phyloP scores from a whole-genome alignment of 1,284 basidiomycete genomes.

The Grifola frondosa region DNA sequence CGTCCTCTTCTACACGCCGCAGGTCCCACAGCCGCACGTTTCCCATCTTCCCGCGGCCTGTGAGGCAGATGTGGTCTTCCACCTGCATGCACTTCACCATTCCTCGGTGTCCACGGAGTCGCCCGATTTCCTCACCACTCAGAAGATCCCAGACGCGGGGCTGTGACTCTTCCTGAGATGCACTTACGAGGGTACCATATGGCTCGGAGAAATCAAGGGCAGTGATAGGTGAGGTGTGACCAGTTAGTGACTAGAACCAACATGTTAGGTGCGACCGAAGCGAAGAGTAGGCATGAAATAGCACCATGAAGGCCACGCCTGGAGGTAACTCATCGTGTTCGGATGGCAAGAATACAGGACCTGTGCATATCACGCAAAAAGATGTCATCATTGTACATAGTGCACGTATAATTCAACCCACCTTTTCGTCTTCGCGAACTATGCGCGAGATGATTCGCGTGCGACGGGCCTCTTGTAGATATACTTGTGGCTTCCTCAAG shows the following conservation, averaged over 20 bases:
- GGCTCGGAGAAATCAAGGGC: conserved; percentile 96
- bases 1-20: conserved; percentile 74
- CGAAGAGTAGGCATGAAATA: conserved; percentile 13
- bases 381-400: conserved; percentile 5
- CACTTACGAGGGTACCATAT: conserved; percentile 90
- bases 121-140: conserved; percentile 77
- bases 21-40: conserved; percentile 88
- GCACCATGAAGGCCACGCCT: conserved; percentile 95
- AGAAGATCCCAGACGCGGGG: conserved; percentile 89
- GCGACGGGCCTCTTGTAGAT: conserved; percentile 34
- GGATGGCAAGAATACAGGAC: conserved; percentile 93
- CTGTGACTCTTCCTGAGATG: conserved; percentile 76
- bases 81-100: conserved; percentile 91
- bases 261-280: conserved; percentile 4
- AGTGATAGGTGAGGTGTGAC: conserved; percentile 80
- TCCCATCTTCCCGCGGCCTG: conserved; percentile 88
- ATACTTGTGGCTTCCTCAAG: conserved; percentile 54
- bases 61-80: conserved; percentile 89
- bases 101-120: conserved; percentile 76
- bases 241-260: conserved; percentile 68
- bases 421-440: conserved; percentile 79
- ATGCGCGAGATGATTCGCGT: conserved; percentile 48
- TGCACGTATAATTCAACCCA: conserved; percentile 23
- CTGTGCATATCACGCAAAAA: conserved; percentile 39
- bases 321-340: conserved; percentile 96